A percentile compares a stretch with the other conserved stretches of the same genome.
Evolutionary conservation across 495 filamentous ascomycete genomes (phyloP).

Genomic region (Chaetomium fimeti): DNA sequence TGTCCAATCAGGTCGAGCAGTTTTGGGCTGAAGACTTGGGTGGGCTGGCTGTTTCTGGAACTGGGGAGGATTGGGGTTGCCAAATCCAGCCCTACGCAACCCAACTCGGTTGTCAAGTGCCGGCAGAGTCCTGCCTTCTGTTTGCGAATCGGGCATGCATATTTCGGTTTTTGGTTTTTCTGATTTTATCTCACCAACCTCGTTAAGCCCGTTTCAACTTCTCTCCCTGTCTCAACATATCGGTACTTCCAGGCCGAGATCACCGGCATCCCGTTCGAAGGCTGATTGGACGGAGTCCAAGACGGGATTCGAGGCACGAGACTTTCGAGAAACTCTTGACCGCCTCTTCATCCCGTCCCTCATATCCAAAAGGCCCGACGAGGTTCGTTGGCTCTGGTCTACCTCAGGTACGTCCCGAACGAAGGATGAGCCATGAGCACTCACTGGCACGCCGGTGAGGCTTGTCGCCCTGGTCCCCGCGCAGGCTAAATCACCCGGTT

Average conservation of each 20-base stretch:
- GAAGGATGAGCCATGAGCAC: neutral
- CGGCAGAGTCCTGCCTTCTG: neutral
- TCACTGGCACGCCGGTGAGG: slow-evolving; percentile 13
- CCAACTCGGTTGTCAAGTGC: slow-evolving; percentile 11
- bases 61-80: neutral
- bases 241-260: neutral
- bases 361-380: neutral
- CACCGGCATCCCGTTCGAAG: neutral
- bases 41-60: neutral
- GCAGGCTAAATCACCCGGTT: slow-evolving; percentile 31
- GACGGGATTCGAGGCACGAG: slow-evolving; percentile 1
- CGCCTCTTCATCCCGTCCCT: slow-evolving; percentile 3
- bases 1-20: neutral
- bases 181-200: neutral
- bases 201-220: neutral
- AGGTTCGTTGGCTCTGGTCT: neutral
- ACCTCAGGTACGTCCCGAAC: neutral
- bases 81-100: slow-evolving; percentile 11
- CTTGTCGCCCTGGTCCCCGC: slow-evolving; percentile 15
- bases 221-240: neutral
- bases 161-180: neutral
- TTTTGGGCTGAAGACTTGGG: neutral
- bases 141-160: neutral
- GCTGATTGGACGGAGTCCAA: neutral
- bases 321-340: slow-evolving; percentile 4